A percentile compares a stretch with the other conserved stretches of the same genome.
Evolutionary conservation across 1,139 yeast species (phyloP).

Genomic region (Taphrina communis): DNA sequence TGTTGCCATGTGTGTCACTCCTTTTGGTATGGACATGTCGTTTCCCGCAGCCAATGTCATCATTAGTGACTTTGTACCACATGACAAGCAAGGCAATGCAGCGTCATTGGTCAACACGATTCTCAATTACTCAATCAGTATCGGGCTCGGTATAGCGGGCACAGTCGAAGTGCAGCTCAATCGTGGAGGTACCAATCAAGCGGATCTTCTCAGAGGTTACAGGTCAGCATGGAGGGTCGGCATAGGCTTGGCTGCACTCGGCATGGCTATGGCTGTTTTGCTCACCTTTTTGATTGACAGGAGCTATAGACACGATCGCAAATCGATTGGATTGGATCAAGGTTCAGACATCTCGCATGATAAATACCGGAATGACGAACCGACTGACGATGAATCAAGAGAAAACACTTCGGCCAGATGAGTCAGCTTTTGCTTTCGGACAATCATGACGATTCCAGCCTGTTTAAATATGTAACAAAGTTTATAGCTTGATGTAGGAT

Average conservation of each 20-base stretch:
- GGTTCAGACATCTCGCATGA: neutral
- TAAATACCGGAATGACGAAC: neutral
- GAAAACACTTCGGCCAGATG: too few species aligned
- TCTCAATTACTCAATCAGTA: conserved; percentile 67
- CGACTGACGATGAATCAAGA: neutral
- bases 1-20: conserved; percentile 57
- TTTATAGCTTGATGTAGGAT: too few species aligned
- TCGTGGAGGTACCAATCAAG: conserved; percentile 8
- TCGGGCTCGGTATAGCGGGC: conserved; percentile 70
- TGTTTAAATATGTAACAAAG: too few species aligned
- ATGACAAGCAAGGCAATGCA: conserved; percentile 66
- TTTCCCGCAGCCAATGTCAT: conserved; percentile 68
- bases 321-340: neutral
- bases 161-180: conserved; percentile 58
- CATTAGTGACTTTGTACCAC: conserved; percentile 59
- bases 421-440: too few species aligned
- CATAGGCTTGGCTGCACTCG: conserved; percentile 16
- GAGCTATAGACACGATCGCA: neutral
- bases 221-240: conserved; percentile 29
- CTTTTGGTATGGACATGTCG: conserved; percentile 69
- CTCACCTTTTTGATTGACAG: neutral
- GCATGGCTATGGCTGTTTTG: neutral
- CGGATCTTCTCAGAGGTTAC: conserved; percentile 18
- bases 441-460: too few species aligned
- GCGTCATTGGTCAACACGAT: conserved; percentile 67